Conservation (phyloP, 805 yeast species). For the Zygosaccharomyces bisporus region DNA sequence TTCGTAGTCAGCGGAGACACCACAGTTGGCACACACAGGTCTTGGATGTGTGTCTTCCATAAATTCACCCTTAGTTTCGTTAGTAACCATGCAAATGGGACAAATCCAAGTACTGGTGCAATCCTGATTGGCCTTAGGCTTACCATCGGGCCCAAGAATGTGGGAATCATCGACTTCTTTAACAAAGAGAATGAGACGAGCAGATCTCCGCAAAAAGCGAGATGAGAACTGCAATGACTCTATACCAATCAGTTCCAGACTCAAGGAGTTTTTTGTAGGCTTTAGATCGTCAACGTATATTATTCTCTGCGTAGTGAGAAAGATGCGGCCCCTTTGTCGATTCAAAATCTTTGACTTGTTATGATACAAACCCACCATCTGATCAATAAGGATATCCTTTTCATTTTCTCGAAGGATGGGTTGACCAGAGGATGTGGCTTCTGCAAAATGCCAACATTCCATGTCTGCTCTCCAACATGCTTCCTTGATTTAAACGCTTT, state of each 20-base stretch:
- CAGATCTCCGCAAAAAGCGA: constrained; percentile 71
- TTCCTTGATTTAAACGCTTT: not conserved
- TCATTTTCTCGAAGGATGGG: constrained; percentile 45
- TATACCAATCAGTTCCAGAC: constrained; percentile 44
- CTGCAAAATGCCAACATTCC: constrained; percentile 38
- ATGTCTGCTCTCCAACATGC: constrained; percentile 8
- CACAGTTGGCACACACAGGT: constrained; percentile 60
- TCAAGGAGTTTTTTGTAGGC: constrained; percentile 44
- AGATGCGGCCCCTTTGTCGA: constrained; percentile 72
- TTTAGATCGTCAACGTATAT: constrained; percentile 61
- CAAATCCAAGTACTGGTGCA: constrained; percentile 60
- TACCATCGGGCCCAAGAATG: constrained; percentile 5
- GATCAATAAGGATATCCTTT: constrained; percentile 49
- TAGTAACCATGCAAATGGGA: constrained; percentile 61
- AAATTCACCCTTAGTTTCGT: constrained; percentile 29
- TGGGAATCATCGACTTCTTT: constrained; percentile 17
- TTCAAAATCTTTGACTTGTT: constrained; percentile 61
- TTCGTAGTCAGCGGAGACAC: constrained; percentile 45
- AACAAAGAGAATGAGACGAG: constrained; percentile 58
- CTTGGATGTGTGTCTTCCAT: constrained; percentile 21
- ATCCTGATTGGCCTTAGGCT: not conserved
- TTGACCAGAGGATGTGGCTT: constrained; percentile 38
- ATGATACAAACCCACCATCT: constrained; percentile 70
- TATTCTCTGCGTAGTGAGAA: constrained; percentile 68
- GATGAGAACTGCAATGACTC: constrained; percentile 39